A percentile compares a stretch with the other conserved stretches of the same genome.
Evolutionary conservation across 176 grass and related monocot genomes (phyloP).

Genomic region (Raddia distichophylla): DNA sequence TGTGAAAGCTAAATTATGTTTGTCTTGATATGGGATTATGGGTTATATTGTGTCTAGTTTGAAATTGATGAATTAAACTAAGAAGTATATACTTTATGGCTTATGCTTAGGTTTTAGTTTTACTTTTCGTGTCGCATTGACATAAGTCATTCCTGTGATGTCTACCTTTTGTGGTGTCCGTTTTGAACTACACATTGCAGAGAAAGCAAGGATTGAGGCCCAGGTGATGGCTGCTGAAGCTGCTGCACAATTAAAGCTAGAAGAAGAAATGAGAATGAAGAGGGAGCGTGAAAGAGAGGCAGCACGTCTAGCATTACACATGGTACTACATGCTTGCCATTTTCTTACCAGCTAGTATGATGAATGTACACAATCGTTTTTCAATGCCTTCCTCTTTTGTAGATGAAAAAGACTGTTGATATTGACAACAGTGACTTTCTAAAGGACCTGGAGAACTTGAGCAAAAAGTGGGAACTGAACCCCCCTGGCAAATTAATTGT

Average conservation of each 20-base stretch:
- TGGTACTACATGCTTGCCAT: constrained; percentile 44
- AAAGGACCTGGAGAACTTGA: constrained; percentile 64
- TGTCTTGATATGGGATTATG: background rate
- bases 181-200: constrained; percentile 47
- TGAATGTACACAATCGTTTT: constrained; percentile 20
- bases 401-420: constrained; percentile 93
- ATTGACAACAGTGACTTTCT: constrained; percentile 77
- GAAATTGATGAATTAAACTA: background rate
- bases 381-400: constrained; percentile 30
- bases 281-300: constrained; percentile 81
- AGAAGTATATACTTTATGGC: background rate
- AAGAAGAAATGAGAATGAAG: constrained; percentile 61
- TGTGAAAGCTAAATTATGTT: constrained; percentile 1
- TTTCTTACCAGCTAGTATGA: constrained; percentile 17
- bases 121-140: background rate
- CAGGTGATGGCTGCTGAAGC: constrained; percentile 72
- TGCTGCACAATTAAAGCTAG: constrained; percentile 63
- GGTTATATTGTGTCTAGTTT: background rate
- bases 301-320: constrained; percentile 66
- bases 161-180: constrained; percentile 2
- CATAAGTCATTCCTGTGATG: constrained; percentile 1
- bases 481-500: constrained; percentile 40
- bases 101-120: background rate
- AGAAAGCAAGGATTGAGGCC: constrained; percentile 77
- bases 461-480: constrained; percentile 44